Conservation (phyloP, 164 flowering plant genomes). For the Umbellularia californica region DNA sequence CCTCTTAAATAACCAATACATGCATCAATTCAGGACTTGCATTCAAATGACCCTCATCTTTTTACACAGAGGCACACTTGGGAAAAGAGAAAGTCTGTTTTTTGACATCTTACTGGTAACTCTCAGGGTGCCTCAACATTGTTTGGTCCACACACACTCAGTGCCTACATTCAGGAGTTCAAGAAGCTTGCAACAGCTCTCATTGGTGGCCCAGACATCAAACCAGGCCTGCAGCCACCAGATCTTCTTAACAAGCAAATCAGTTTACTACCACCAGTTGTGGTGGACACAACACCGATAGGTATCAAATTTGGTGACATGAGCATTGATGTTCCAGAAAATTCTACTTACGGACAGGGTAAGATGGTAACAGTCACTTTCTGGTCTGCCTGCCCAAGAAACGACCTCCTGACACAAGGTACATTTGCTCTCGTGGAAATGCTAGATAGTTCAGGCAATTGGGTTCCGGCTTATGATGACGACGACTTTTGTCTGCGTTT, state of each 20-base stretch:
- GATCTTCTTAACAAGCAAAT: conserved; percentile 81
- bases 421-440: conserved; percentile 84
- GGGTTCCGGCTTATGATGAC: conserved; percentile 88
- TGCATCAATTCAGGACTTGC: too few relatives aligned
- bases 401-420: conserved; percentile 95
- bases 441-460: conserved; percentile 44
- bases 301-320: conserved; percentile 77
- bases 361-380: conserved; percentile 59
- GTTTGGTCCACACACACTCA: conserved; percentile 88
- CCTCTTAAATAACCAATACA: too few relatives aligned
- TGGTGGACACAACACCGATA: conserved; percentile 63
- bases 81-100: neutral
- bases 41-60: too few relatives aligned
- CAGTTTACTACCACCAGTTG: conserved; percentile 76
- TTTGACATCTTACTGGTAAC: neutral
- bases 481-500: conserved; percentile 90
- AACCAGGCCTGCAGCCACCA: conserved; percentile 77
- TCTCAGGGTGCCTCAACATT: conserved; percentile 91
- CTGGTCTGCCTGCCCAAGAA: conserved; percentile 94
- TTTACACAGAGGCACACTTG: too few relatives aligned
- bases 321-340: conserved; percentile 59
- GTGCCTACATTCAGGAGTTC: conserved; percentile 94
- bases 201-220: conserved; percentile 35
- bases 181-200: conserved; percentile 75
- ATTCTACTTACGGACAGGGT: conserved; percentile 71